Base-by-base conservation (phyloP, 1,284 basidiomycete species). In the Salmacisia buchloeana region DNA sequence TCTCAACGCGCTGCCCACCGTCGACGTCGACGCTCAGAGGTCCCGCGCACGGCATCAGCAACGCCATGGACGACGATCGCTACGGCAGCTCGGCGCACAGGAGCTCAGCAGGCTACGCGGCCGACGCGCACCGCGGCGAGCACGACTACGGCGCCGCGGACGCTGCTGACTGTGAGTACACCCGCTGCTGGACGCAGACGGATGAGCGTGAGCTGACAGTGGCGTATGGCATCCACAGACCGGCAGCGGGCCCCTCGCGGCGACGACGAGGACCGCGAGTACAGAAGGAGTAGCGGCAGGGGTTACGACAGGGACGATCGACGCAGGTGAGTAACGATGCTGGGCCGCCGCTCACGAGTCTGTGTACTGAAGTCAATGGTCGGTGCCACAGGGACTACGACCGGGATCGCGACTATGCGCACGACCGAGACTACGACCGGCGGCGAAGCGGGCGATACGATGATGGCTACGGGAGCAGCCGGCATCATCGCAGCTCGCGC, bases 261-360 rank as follows among this genome's bases (percentile, higher is more conserved):
- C 41, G 84, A 84, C 63, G 78, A 82, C 56, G 79, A 81, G 63
- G 81, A 82, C 34, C 61, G 74, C 36, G 59, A 59, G 31, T 38
- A 67, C 29, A 62, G 68, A 23, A 58, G 65, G 58, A 65, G 69
- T 58, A 60, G 69, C 3, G 83, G 85, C 59, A 78, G 83, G 31
- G 83, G 85, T 57, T 78, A 83, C 49, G 83, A 85, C 63, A 74
- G 82, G 54, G 54, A 57, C 29, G 46, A 36, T 31, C 6, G 46
- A 18, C 21, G 29, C 7, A 21, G 31, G 54, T 35, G 34, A 34
- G 31, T 35, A 29, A 31, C 18, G 43, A 25, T 9, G 35, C 35
- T 38, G 35, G 35, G n/a, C n/a, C n/a, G n/a, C n/a, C n/a, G n/a
- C n/a, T n/a, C n/a, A n/a, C n/a, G n/a, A n/a, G n/a, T n/a, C n/a